These are phyloP conservation scores for Brettanomyces nanus DNA, from an alignment of 805 yeast genomes.

Conservation along the genomic window DNA sequence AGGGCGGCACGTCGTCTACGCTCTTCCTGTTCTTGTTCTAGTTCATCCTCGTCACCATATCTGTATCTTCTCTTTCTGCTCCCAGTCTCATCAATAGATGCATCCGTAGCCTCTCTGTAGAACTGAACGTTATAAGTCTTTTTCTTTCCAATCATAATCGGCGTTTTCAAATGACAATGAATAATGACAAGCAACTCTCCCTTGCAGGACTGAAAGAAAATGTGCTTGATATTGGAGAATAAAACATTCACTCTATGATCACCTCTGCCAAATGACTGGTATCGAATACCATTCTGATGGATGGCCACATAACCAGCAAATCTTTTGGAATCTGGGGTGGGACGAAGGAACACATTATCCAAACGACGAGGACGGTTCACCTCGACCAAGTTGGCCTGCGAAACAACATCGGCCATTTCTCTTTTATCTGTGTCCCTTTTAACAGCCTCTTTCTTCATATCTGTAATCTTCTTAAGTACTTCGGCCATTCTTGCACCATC, in stretches of 20 bases:
- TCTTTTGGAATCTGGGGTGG: constrained; percentile 96
- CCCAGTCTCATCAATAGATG: constrained; percentile 95
- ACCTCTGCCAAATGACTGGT: constrained; percentile 74
- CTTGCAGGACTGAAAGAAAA: constrained; percentile 93
- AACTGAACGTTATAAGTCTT: constrained; percentile 94
- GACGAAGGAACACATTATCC: constrained; percentile 86
- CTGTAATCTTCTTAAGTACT: constrained; percentile 82
- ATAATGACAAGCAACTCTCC: constrained; percentile 89
- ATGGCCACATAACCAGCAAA: constrained; percentile 84
- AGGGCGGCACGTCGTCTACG: constrained; percentile 83
- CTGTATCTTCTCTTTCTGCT: constrained; percentile 78
- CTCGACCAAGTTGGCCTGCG: constrained; percentile 82
- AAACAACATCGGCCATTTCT: constrained; percentile 88
- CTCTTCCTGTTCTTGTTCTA: constrained; percentile 98
- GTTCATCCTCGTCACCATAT: constrained; percentile 97
- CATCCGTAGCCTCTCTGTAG: constrained; percentile 93
- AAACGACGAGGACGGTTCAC: constrained; percentile 78
- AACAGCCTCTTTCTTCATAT: constrained; percentile 83
- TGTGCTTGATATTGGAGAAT: constrained; percentile 84
- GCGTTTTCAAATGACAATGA: constrained; percentile 87
- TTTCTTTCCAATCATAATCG: constrained; percentile 91
- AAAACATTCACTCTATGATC: constrained; percentile 85
- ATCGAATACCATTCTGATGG: constrained; percentile 93
- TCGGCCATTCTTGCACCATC: constrained; percentile 89
- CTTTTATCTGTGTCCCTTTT: constrained; percentile 87